Evolutionary conservation across 1,284 basidiomycete species (phyloP).

Genomic region (Boletus coffeatus): DNA sequence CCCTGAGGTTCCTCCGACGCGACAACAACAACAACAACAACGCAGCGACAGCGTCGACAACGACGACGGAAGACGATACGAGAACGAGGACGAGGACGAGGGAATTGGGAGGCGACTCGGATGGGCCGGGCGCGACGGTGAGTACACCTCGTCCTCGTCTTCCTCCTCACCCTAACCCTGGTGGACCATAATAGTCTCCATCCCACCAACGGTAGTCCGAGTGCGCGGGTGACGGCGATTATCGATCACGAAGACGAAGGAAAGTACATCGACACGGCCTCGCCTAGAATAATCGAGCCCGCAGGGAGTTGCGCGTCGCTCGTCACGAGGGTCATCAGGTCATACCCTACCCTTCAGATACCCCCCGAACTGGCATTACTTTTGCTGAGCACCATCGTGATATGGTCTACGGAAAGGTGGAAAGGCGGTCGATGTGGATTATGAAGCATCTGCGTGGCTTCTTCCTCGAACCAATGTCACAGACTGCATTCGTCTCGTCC

Average conservation of each 20-base stretch:
- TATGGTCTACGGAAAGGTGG: constrained; percentile 73
- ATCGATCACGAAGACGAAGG: constrained; percentile 93
- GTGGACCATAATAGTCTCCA: constrained; percentile 87
- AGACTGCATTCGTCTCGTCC: constrained; percentile 79
- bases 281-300: constrained; percentile 60
- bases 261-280: constrained; percentile 54
- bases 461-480: constrained; percentile 47
- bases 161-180: constrained; percentile 34
- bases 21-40: no score
- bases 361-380: constrained; percentile 67
- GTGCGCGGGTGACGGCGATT: constrained; percentile 61
- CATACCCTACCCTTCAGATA: constrained; percentile 32
- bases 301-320: constrained; percentile 82
- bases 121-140: no score
- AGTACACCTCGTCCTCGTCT: no score
- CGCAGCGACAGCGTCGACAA: no score
- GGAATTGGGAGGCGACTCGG: no score
- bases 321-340: constrained; percentile 51
- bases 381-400: constrained; percentile 73
- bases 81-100: no score
- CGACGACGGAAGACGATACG: no score
- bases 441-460: constrained; percentile 56
- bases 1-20: no score
- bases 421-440: constrained; percentile 68
- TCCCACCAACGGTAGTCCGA: constrained; percentile 43